Base-by-base conservation (phyloP, 2,329 filamentous ascomycete species). In the Paecilomyces niveus region DNA sequence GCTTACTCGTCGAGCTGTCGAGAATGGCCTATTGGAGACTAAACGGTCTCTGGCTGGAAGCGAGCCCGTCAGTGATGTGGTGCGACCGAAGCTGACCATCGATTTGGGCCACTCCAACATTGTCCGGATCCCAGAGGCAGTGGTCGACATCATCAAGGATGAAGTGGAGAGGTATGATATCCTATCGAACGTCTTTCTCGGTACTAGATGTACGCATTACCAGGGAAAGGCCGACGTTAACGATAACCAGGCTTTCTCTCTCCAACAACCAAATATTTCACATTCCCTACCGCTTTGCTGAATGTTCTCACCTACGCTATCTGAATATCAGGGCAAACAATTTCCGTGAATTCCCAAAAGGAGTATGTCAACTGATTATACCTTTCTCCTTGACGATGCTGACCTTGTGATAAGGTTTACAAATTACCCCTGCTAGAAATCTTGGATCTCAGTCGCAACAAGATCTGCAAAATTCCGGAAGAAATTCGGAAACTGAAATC, bases 391-490 rank as follows among this genome's bases (percentile, higher is more conserved):
- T 54, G 51, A 54, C 33, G 8, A 26, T 59, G 57, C 67, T 72
- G 61, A 73, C 58, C 67, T 67, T 55, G 63, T 63, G 22, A 52
- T 70, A 96, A 45, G 92, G 84, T 97, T 59, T 92, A 93, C 71
- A 87, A 92, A 72, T 82, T 97, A 61, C 87, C 85, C 56, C 89
- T 91, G 33, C 83, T 97, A 57, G 92, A 97, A 75, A 96, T 97
- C 59, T 83, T 97, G 61, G 93, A 97, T 75, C 82, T 97, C 57
- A 92, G 92, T 71, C 85, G 90, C 66, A 97, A 97, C 72, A 90
- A 89, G 72, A 86, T 97, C 61, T 84, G 83, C 54, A 79, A 83
- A 9, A 82, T 97, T 1, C 92, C 93, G 0, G 84, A 87, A 53
- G 89, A 92, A 57, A 89, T 97, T 61, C 85, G 84, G 60, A 90